A percentile compares a stretch with the other conserved stretches of the same genome.
These are phyloP conservation scores for Cucurbita ficifolia DNA, from an alignment of 306 rosid genomes.

Conservation along the genomic window DNA sequence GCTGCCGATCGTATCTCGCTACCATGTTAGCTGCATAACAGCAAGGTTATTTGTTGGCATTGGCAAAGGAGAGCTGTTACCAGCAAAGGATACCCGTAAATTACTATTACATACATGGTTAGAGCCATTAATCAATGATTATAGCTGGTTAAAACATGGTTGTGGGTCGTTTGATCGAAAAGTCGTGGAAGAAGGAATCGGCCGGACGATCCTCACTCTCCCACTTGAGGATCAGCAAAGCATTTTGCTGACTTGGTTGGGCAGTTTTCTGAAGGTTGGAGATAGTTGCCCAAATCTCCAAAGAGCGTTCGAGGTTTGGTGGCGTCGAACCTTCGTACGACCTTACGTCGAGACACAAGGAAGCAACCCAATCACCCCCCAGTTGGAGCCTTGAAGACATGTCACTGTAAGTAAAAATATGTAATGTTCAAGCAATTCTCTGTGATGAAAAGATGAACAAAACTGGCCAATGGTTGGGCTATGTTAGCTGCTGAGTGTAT, in stretches of 20 bases:
- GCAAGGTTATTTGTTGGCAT: constrained; percentile 67
- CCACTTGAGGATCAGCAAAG: constrained; percentile 84
- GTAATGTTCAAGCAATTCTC: background rate
- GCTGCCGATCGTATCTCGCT: constrained; percentile 45
- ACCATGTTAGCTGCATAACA: constrained; percentile 63
- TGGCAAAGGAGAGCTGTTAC: constrained; percentile 77
- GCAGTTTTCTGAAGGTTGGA: constrained; percentile 66
- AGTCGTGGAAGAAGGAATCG: constrained; percentile 89
- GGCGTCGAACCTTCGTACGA: constrained; percentile 79
- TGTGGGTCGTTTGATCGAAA: constrained; percentile 71
- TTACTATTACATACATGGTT: constrained; percentile 67
- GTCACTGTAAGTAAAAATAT: background rate
- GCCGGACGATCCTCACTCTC: constrained; percentile 83
- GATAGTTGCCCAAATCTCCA: constrained; percentile 90
- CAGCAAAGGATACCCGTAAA: constrained; percentile 55
- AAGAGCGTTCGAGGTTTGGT: constrained; percentile 90
- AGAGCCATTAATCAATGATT: constrained; percentile 80
- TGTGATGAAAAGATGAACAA: background rate
- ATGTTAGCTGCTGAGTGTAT: background rate
- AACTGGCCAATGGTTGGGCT: background rate
- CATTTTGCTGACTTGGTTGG: constrained; percentile 77
- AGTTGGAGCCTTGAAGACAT: constrained; percentile 4
- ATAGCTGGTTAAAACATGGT: constrained; percentile 74
- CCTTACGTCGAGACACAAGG: constrained; percentile 48
- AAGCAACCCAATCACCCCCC: constrained; percentile 21